Evolutionary conservation across 768 basidiomycete genomes (phyloP).

Genomic region (Dioszegia aurantiaca): DNA sequence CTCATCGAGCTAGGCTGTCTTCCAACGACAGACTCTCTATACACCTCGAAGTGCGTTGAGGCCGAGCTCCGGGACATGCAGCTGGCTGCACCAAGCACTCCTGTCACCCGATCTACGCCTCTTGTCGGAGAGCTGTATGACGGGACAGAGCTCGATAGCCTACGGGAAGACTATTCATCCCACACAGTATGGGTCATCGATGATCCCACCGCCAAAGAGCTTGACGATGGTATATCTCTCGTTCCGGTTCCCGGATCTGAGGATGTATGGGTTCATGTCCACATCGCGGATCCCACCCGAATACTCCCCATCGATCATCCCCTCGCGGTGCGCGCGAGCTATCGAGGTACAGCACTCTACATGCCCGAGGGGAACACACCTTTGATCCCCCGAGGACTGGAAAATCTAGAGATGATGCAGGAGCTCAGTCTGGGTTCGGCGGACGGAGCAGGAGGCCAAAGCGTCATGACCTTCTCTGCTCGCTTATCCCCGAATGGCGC

Average conservation of each 20-base stretch:
- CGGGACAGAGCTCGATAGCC: constrained; percentile 36
- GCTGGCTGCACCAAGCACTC: constrained; percentile 1
- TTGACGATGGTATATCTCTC: constrained; percentile 90
- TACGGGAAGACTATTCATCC: constrained; percentile 36
- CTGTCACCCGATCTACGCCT: not conserved
- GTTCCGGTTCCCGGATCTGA: constrained; percentile 63
- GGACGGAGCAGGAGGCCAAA: constrained; percentile 54
- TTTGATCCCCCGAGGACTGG: constrained; percentile 67
- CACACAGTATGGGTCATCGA: constrained; percentile 79
- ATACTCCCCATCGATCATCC: constrained; percentile 69
- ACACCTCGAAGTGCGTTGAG: constrained; percentile 16
- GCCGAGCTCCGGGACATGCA: constrained; percentile 18
- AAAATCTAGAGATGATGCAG: constrained; percentile 30
- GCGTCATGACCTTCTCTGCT: constrained; percentile 75
- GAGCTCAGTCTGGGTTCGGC: constrained; percentile 58
- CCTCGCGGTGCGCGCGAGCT: constrained; percentile 62
- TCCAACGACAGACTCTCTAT: constrained; percentile 51
- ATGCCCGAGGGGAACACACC: constrained; percentile 63
- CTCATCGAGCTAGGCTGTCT: constrained; percentile 71
- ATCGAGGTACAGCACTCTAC: constrained; percentile 62
- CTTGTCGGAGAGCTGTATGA: constrained; percentile 12
- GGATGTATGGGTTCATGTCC: constrained; percentile 77
- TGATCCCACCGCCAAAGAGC: constrained; percentile 70
- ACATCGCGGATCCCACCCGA: constrained; percentile 88
- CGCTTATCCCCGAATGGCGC: constrained; percentile 62